phyloP scores from a whole-genome alignment of 768 basidiomycete species.

The Boletus bicolor region DNA sequence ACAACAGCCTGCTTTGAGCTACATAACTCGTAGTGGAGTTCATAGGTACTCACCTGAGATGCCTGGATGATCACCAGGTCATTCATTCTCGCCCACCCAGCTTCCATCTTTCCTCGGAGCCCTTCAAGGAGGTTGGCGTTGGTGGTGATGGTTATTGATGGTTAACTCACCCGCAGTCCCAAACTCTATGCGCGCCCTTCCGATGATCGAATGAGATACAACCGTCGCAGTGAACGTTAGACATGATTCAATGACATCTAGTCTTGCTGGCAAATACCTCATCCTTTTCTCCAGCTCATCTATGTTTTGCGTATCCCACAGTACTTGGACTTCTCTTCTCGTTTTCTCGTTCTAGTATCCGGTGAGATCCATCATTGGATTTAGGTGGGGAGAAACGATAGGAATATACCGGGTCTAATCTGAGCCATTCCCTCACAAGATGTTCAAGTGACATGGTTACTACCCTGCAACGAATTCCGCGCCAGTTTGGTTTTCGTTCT shows the following conservation, averaged over 20 bases:
- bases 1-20: not conserved
- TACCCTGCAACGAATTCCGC: not conserved
- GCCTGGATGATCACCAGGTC: constrained; percentile 80
- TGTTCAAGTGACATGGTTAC: constrained; percentile 30
- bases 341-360: constrained; percentile 38
- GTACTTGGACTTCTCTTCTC: constrained; percentile 32
- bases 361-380: not conserved
- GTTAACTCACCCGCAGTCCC: constrained; percentile 70
- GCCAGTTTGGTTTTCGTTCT: not conserved
- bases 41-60: constrained; percentile 54
- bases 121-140: constrained; percentile 39
- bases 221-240: not conserved
- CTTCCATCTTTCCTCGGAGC: constrained; percentile 78
- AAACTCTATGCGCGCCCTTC: constrained; percentile 73
- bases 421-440: constrained; percentile 51
- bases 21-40: not conserved
- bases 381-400: not conserved
- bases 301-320: constrained; percentile 30
- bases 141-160: not conserved
- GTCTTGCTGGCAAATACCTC: constrained; percentile 28
- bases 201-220: not conserved
- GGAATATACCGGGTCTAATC: constrained; percentile 41
- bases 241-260: not conserved
- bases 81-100: constrained; percentile 91
- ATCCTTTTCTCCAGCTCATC: constrained; percentile 41